Conservation (phyloP, 108 stramenopile species). For the Cyclotella sp. region DNA sequence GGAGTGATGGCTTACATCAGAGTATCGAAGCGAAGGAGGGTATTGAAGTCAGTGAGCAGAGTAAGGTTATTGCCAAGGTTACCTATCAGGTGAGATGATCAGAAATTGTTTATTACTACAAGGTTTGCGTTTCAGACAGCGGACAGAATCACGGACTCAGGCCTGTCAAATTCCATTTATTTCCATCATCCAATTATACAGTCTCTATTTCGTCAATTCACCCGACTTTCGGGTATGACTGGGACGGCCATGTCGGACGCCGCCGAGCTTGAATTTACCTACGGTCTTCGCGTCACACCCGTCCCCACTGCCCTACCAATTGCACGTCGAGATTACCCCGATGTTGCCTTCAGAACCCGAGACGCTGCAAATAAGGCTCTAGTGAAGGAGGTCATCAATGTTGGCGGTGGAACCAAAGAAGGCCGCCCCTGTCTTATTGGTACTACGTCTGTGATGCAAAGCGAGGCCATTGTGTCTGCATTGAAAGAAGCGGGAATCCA, state of each 20-base stretch:
- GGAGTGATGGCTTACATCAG: slow-evolving; percentile 96
- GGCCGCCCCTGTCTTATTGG: slow-evolving; percentile 95
- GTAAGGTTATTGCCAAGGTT: slow-evolving; percentile 94
- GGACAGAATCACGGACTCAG: background rate
- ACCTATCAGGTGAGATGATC: slow-evolving; percentile 88
- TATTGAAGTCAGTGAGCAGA: slow-evolving; percentile 84
- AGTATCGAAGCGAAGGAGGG: slow-evolving; percentile 97
- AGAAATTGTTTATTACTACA: too few relatives aligned
- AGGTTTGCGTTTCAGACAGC: background rate
- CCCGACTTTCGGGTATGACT: slow-evolving; percentile 93
- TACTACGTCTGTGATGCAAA: slow-evolving; percentile 92
- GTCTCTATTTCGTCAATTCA: slow-evolving; percentile 91
- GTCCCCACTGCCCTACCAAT: slow-evolving; percentile 94
- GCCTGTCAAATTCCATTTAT: too few relatives aligned
- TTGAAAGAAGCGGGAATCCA: slow-evolving; percentile 85
- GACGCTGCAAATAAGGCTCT: slow-evolving; percentile 84
- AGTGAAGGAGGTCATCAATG: slow-evolving; percentile 82
- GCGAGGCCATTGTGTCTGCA: slow-evolving; percentile 80
- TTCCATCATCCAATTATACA: slow-evolving; percentile 14
- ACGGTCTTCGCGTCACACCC: slow-evolving; percentile 80
- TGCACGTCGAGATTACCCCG: slow-evolving; percentile 93
- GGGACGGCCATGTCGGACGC: slow-evolving; percentile 94
- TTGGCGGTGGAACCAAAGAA: slow-evolving; percentile 68
- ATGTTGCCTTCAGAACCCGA: slow-evolving; percentile 93
- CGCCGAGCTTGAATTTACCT: slow-evolving; percentile 86